Evolutionary conservation across 139 green algal genomes (phyloP).

Genomic region (Chlamydomonas sphaeroides): DNA sequence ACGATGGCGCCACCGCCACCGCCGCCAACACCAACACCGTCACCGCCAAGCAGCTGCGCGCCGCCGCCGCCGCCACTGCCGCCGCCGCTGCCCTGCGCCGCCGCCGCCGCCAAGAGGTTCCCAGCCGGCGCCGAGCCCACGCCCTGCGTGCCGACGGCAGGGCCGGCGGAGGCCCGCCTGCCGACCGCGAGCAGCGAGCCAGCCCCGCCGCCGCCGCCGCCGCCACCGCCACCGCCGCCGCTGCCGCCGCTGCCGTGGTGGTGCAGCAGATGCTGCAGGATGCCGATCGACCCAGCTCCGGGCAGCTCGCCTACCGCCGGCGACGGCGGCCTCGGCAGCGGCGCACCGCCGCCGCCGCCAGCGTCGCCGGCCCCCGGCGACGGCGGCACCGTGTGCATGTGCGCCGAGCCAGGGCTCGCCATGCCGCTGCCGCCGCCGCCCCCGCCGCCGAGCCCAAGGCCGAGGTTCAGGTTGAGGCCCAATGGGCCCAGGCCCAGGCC

Average conservation of each 20-base stretch:
- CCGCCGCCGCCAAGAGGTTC: not conserved
- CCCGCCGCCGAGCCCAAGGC: not conserved
- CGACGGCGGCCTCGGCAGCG: not conserved
- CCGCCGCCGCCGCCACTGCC: too few species aligned
- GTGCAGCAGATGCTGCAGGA: slow-evolving; percentile 31
- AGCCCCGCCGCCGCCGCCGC: not conserved
- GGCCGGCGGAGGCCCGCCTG: not conserved
- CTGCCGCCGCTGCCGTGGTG: not conserved
- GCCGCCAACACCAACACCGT: too few species aligned
- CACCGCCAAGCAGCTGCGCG: too few species aligned
- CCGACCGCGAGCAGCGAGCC: not conserved
- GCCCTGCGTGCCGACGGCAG: not conserved
- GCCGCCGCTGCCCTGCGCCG: too few species aligned
- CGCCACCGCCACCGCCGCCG: not conserved
- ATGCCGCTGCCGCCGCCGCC: not conserved
- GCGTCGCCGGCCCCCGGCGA: not conserved
- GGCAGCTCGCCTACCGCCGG: slow-evolving; percentile 13
- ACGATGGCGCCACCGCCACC: too few species aligned
- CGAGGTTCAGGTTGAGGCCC: too few species aligned
- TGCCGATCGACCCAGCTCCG: not conserved
- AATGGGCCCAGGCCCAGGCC: not conserved
- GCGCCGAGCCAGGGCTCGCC: not conserved
- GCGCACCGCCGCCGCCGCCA: not conserved
- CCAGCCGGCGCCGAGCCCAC: not conserved
- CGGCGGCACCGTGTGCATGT: not conserved